phyloP scores from a whole-genome alignment of 805 yeast genomes.

The Candida argentea region DNA sequence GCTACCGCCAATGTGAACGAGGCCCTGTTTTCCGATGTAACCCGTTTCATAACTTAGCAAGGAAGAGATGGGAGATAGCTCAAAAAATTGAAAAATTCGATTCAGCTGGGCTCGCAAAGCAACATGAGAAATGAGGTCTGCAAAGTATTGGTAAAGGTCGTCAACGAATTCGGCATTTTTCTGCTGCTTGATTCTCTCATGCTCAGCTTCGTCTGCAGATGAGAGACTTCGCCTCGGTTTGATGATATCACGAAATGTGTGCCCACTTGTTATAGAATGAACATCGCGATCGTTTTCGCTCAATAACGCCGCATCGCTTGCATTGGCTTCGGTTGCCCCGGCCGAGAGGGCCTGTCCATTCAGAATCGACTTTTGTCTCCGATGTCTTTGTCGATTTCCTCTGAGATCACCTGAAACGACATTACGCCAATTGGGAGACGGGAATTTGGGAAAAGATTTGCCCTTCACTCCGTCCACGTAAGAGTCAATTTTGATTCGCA shows the following conservation, averaged over 20 bases:
- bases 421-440: conserved; percentile 28
- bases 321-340: not conserved
- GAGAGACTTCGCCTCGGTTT: too few species aligned
- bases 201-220: too few species aligned
- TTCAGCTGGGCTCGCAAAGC: conserved; percentile 75
- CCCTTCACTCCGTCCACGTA: conserved; percentile 23
- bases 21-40: conserved; percentile 84
- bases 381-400: not conserved
- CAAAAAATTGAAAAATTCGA: conserved; percentile 76
- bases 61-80: conserved; percentile 80
- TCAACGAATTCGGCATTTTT: conserved; percentile 30
- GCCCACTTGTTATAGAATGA: conserved; percentile 9
- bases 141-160: conserved; percentile 58
- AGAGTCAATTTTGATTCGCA: conserved; percentile 46
- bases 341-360: not conserved
- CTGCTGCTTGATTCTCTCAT: conserved; percentile 11
- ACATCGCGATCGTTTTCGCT: conserved; percentile 8
- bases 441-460: conserved; percentile 36
- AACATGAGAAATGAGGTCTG: conserved; percentile 46
- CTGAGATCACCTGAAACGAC: conserved; percentile 1
- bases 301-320: not conserved
- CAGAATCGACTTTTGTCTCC: not conserved
- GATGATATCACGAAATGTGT: conserved; percentile 12
- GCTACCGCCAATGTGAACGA: conserved; percentile 65
- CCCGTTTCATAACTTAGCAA: conserved; percentile 74